Percentiles rank a stretch among this genome's conserved stretches.
These are phyloP conservation scores for Bidens hawaiensis DNA, from an alignment of 140 eudicot genomes.

Conservation along the genomic window DNA sequence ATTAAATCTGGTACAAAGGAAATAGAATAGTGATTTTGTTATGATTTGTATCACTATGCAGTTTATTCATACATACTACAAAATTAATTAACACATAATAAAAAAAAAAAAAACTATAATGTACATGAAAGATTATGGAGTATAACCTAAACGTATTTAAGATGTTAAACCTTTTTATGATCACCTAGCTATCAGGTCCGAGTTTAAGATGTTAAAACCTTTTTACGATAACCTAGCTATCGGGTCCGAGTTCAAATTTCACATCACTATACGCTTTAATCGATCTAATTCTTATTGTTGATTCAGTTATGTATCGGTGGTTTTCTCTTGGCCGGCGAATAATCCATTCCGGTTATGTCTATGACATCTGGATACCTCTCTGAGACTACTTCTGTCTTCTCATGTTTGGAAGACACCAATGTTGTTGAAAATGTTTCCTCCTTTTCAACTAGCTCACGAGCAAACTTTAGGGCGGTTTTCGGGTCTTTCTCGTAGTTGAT, in stretches of 20 bases:
- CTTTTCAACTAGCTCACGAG: conserved; percentile 7
- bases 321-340: conserved; percentile 76
- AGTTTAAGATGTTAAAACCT: background rate
- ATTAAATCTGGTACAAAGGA: background rate
- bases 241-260: background rate
- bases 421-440: conserved; percentile 21
- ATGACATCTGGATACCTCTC: conserved; percentile 16
- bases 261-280: conserved; percentile 1
- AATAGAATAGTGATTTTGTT: background rate
- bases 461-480: conserved; percentile 8
- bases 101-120: background rate
- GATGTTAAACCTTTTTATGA: background rate
- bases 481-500: conserved; percentile 14
- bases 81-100: background rate
- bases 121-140: background rate
- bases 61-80: background rate
- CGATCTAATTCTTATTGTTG: background rate
- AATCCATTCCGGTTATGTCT: conserved; percentile 77
- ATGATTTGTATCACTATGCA: background rate
- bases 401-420: background rate
- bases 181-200: background rate
- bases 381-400: background rate
- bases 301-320: conserved; percentile 76
- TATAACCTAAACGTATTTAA: background rate
- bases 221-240: background rate